Percentiles rank a stretch among this genome's conserved stretches.
Evolutionary conservation across 257 asterid species (phyloP).

Genomic region (Leptodermis oblonga): DNA sequence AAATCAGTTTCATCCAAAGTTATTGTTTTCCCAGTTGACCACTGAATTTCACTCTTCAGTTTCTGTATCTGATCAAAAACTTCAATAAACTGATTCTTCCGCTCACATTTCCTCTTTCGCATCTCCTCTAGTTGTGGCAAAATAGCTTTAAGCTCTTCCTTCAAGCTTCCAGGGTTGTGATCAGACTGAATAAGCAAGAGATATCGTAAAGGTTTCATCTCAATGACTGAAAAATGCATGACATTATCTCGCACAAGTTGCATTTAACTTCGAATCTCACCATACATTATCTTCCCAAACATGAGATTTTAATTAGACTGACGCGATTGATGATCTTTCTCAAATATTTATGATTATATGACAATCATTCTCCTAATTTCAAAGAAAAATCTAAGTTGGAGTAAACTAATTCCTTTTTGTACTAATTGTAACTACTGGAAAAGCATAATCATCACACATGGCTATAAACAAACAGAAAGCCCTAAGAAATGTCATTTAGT

Average conservation of each 20-base stretch:
- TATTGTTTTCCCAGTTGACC: constrained; percentile 30
- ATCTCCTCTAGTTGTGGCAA: constrained; percentile 89
- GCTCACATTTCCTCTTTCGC: constrained; percentile 72
- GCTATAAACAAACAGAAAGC: background rate
- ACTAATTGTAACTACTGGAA: background rate
- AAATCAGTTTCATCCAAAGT: constrained; percentile 70
- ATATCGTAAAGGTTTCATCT: background rate
- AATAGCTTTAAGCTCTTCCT: constrained; percentile 71
- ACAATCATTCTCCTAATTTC: background rate
- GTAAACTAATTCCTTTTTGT: background rate
- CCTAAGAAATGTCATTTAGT: background rate
- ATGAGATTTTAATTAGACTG: background rate
- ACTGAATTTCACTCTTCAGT: constrained; percentile 59
- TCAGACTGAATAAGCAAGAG: constrained; percentile 49
- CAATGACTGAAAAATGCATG: background rate
- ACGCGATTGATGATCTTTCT: background rate
- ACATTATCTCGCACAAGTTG: background rate
- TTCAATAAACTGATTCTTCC: constrained; percentile 67
- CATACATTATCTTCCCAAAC: background rate
- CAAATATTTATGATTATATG: background rate
- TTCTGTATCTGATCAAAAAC: constrained; percentile 59
- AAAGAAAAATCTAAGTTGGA: background rate
- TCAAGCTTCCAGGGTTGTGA: constrained; percentile 70
- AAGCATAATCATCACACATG: background rate
- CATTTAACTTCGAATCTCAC: background rate